Percentiles rank a stretch among this genome's conserved stretches.
Evolutionary conservation across 2,329 filamentous ascomycete species (phyloP).

Genomic region (Alternaria metachromatica): DNA sequence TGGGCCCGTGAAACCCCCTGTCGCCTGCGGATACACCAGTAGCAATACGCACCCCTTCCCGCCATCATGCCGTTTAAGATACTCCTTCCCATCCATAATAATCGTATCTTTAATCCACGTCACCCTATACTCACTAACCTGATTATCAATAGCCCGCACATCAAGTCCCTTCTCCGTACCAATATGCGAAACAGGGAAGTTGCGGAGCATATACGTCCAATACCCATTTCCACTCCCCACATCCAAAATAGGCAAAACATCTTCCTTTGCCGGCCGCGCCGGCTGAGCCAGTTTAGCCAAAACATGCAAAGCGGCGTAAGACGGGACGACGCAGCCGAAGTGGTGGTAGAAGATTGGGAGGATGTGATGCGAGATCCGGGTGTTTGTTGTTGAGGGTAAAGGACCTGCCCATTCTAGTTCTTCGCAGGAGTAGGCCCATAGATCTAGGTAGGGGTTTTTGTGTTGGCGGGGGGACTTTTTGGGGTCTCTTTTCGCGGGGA

Average conservation of each 20-base stretch:
- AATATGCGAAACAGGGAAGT: slow-evolving; percentile 67
- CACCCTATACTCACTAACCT: slow-evolving; percentile 71
- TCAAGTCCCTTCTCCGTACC: slow-evolving; percentile 61
- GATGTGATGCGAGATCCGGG: slow-evolving; percentile 68
- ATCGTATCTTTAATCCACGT: slow-evolving; percentile 73
- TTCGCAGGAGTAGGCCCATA: slow-evolving; percentile 70
- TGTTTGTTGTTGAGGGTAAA: slow-evolving; percentile 58
- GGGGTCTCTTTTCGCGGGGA: slow-evolving; percentile 16
- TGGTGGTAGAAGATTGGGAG: slow-evolving; percentile 79
- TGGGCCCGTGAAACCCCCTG: slow-evolving; percentile 68
- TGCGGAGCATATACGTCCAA: slow-evolving; percentile 75
- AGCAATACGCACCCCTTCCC: slow-evolving; percentile 66
- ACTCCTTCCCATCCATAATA: slow-evolving; percentile 66
- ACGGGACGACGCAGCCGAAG: slow-evolving; percentile 75
- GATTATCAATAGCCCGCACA: slow-evolving; percentile 70
- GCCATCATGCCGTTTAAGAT: slow-evolving; percentile 55
- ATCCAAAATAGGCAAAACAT: slow-evolving; percentile 64
- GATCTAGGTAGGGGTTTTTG: slow-evolving; percentile 71
- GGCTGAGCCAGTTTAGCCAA: slow-evolving; percentile 60
- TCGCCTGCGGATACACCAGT: slow-evolving; percentile 76
- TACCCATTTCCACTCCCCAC: slow-evolving; percentile 77
- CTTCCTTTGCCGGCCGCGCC: slow-evolving; percentile 35
- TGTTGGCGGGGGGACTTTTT: slow-evolving; percentile 54
- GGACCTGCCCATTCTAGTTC: slow-evolving; percentile 72
- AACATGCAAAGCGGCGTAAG: slow-evolving; percentile 68